Percentiles rank a stretch among this genome's conserved stretches.
phyloP scores from a whole-genome alignment of 352 stramenopile species.

The Globisporangium lucens region DNA sequence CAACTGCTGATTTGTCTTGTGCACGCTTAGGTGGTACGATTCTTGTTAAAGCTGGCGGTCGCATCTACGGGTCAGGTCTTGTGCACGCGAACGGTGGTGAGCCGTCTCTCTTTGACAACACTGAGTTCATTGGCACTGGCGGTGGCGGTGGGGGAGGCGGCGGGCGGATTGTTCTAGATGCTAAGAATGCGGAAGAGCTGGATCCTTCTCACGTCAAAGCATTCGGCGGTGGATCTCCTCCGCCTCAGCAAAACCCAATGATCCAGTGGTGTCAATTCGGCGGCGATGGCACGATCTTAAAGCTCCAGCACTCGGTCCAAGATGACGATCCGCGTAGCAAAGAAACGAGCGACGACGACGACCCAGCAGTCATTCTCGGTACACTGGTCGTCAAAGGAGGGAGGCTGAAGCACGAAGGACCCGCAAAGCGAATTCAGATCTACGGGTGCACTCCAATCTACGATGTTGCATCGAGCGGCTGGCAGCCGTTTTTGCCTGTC shows the following conservation, averaged over 20 bases:
- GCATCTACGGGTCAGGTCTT: slow-evolving; percentile 37
- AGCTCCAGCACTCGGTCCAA: slow-evolving; percentile 37
- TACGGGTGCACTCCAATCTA: slow-evolving; percentile 81
- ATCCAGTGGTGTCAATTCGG: slow-evolving; percentile 80
- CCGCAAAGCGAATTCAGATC: slow-evolving; percentile 61
- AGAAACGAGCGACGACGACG: neutral
- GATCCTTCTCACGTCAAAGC: slow-evolving; percentile 37
- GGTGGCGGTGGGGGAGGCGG: slow-evolving; percentile 58
- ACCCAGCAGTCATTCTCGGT: slow-evolving; percentile 17
- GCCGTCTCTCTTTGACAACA: slow-evolving; percentile 32
- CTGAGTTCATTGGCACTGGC: slow-evolving; percentile 22
- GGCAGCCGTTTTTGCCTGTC: slow-evolving; percentile 49
- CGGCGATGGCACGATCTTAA: slow-evolving; percentile 73
- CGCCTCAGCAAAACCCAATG: slow-evolving; percentile 21
- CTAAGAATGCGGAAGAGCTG: slow-evolving; percentile 37
- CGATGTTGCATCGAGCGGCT: slow-evolving; percentile 34
- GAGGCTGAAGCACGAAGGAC: slow-evolving; percentile 43
- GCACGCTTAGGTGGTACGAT: slow-evolving; percentile 42
- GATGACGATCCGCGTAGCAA: slow-evolving; percentile 9
- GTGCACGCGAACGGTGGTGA: slow-evolving; percentile 57
- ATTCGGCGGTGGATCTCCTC: slow-evolving; percentile 42
- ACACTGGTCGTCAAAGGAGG: slow-evolving; percentile 60
- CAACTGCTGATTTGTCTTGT: neutral
- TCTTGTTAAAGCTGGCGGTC: slow-evolving; percentile 29
- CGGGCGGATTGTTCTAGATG: slow-evolving; percentile 53